Conservation (phyloP, 306 rosid species). For the Biancaea sappan region DNA sequence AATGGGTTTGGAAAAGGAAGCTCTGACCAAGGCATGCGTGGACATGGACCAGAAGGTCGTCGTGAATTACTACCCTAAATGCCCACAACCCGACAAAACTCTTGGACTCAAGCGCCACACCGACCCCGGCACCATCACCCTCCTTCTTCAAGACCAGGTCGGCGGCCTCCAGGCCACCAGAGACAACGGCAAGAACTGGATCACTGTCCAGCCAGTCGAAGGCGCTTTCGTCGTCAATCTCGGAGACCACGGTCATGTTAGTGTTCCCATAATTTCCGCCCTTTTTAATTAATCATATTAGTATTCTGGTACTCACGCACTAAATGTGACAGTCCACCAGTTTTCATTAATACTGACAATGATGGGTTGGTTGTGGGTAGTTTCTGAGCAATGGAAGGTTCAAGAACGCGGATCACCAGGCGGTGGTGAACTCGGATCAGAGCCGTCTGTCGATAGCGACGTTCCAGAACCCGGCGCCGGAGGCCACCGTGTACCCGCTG, state of each 20-base stretch:
- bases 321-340: too few species aligned
- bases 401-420: conserved; percentile 82
- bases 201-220: conserved; percentile 72
- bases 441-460: conserved; percentile 84
- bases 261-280: too few species aligned
- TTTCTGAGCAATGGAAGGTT: conserved; percentile 83
- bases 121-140: conserved; percentile 79
- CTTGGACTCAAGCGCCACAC: conserved; percentile 84
- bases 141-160: conserved; percentile 70
- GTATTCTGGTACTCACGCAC: too few species aligned
- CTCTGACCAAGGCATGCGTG: conserved; percentile 65
- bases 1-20: conserved; percentile 76
- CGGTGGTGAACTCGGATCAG: conserved; percentile 72
- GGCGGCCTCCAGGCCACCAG: conserved; percentile 84
- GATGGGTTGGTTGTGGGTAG: conserved; percentile 31
- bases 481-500: conserved; percentile 62
- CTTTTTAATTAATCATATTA: too few species aligned
- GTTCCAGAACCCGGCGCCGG: conserved; percentile 74
- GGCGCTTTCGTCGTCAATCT: conserved; percentile 83
- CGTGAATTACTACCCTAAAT: conserved; percentile 76
- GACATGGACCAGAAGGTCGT: conserved; percentile 90
- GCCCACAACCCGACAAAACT: conserved; percentile 80
- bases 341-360: background rate
- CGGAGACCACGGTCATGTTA: conserved; percentile 82
- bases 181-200: conserved; percentile 73